These are phyloP conservation scores for Vigna hirtella DNA, from an alignment of 306 rosid genomes.

Conservation along the genomic window DNA sequence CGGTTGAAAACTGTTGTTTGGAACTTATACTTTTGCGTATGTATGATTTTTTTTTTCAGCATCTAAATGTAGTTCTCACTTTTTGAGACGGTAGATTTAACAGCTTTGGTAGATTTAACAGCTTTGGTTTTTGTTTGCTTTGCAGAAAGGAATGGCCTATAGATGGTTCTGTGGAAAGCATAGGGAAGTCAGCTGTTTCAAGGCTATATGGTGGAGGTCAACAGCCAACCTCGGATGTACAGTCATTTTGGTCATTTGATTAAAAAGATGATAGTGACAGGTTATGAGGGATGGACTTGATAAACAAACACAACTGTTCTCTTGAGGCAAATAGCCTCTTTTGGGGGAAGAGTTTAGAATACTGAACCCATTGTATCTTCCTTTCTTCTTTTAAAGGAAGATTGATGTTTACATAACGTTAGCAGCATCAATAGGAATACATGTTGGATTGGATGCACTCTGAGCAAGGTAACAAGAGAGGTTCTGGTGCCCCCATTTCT, in stretches of 20 bases:
- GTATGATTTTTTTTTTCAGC: no score
- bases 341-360: slow-evolving; percentile 60
- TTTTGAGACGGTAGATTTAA: slow-evolving; percentile 8
- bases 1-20: slow-evolving; percentile 3
- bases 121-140: slow-evolving; percentile 26
- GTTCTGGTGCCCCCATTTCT: slow-evolving; percentile 38
- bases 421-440: slow-evolving; percentile 66
- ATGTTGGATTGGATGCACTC: slow-evolving; percentile 59
- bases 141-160: slow-evolving; percentile 79
- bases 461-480: slow-evolving; percentile 50
- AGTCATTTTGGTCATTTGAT: slow-evolving; percentile 91
- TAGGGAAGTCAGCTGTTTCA: slow-evolving; percentile 56
- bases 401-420: slow-evolving; percentile 70
- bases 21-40: neutral
- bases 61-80: neutral
- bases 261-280: slow-evolving; percentile 57
- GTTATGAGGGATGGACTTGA: slow-evolving; percentile 57
- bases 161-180: slow-evolving; percentile 65
- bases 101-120: no score
- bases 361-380: slow-evolving; percentile 83
- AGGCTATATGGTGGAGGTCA: slow-evolving; percentile 68
- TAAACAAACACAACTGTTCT: slow-evolving; percentile 63
- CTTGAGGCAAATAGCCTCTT: slow-evolving; percentile 67
- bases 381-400: slow-evolving; percentile 68
- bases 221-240: slow-evolving; percentile 77